Base-by-base conservation (phyloP, 129 eudicot genomes). In the Artemisia tridentata region DNA sequence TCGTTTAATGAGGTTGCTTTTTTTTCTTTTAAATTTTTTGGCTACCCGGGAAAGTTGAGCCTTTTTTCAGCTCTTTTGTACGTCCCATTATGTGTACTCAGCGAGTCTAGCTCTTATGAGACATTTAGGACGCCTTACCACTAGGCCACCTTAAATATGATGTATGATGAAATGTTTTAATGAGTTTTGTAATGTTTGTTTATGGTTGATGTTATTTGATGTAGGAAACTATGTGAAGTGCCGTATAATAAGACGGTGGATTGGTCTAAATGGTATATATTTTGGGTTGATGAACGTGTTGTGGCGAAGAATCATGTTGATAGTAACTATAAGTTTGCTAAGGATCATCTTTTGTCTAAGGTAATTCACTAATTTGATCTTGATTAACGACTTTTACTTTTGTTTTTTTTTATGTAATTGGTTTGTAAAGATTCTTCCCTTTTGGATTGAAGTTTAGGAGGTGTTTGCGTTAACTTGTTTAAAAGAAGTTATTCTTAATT, bases 221-320 rank as follows among this genome's bases (percentile, higher is more conserved):
- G 56, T 80, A 84, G 89, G 77, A 84, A 84, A 73, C 78, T 87
- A 3, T 71, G 76, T 79, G 85, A 82, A 19, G 82, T 82, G 3
- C 87, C 93, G 14, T 84, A 84, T 53, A 84, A 6, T 25, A 81
- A 81, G 71, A 84, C 85, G 8, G 82, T 87, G 57, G 89, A 87
- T 69, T 84, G 93, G 93, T 85, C 80, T 0, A 84, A 82, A 74
- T 87, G 93, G 89, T 67, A 84, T 57, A 80, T 87, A 65, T 82
- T 81, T 77, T 87, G 89, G 89, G 89, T 61, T 7, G 93, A 87
- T 49, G 89, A 87, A 61, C 93, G 87, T 52, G 84, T 82, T 61
- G 89, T 87, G 41, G 68, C 84, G 12, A 84, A 80, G 75, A 84
- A 12, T 56, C 93, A 87, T 60, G 80, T 81, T 19, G 93, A 84